A percentile compares a stretch with the other conserved stretches of the same genome.
These are phyloP conservation scores for Trypanosoma vivax DNA, from an alignment of 208 protist species.

Conservation along the genomic window DNA sequence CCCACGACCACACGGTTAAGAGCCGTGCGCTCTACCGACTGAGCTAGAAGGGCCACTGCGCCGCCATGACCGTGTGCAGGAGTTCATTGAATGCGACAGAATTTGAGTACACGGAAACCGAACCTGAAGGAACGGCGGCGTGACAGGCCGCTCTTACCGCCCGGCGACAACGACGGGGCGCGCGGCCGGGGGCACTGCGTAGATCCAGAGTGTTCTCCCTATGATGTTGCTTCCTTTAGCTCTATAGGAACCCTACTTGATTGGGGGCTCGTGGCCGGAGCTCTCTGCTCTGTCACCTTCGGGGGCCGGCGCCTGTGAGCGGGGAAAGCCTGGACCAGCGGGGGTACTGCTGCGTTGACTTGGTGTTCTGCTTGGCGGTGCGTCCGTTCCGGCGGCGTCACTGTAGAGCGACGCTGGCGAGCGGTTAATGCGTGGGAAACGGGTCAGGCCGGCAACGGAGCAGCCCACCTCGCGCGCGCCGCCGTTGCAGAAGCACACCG, in stretches of 20 bases:
- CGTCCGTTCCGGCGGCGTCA: slow-evolving; percentile 39
- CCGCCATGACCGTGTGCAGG: background rate
- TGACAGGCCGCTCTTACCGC: too few species aligned
- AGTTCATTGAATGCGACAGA: background rate
- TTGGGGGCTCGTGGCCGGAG: slow-evolving; percentile 65
- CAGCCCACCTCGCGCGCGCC: slow-evolving; percentile 78
- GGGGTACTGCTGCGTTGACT: slow-evolving; percentile 78
- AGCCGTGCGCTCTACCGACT: slow-evolving; percentile 96
- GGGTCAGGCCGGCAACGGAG: slow-evolving; percentile 86
- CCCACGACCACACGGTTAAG: slow-evolving; percentile 97
- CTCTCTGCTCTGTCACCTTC: slow-evolving; percentile 68
- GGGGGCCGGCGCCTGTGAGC: slow-evolving; percentile 35
- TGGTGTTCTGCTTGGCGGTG: slow-evolving; percentile 85
- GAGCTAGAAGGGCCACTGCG: slow-evolving; percentile 83
- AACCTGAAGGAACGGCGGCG: too few species aligned
- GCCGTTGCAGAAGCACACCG: slow-evolving; percentile 84
- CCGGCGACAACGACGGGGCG: too few species aligned
- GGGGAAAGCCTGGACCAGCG: slow-evolving; percentile 54
- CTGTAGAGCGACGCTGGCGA: slow-evolving; percentile 45
- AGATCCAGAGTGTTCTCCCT: slow-evolving; percentile 1
- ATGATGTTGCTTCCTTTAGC: too few species aligned
- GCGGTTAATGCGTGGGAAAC: slow-evolving; percentile 66
- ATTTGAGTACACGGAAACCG: too few species aligned
- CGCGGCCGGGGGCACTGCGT: background rate
- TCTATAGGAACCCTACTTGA: too few species aligned